These are phyloP conservation scores for Hericium coralloides DNA, from an alignment of 768 basidiomycete genomes.

Conservation along the genomic window DNA sequence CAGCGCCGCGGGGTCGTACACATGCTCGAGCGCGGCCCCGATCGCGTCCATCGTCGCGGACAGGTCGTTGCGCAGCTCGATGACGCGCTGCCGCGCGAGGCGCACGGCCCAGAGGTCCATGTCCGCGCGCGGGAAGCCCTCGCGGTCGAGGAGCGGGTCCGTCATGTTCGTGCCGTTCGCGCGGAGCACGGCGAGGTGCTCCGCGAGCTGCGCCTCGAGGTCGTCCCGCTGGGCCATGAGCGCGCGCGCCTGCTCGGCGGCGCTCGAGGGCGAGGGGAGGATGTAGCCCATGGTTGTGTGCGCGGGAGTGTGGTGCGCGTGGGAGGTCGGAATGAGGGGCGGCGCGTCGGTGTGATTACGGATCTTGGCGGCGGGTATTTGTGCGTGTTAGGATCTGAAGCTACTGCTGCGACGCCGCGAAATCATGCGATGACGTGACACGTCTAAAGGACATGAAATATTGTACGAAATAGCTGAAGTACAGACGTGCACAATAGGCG, in stretches of 20 bases:
- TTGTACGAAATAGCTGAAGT: too few species aligned
- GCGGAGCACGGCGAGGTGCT: slow-evolving; percentile 52
- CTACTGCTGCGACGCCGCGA: not conserved
- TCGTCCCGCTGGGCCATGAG: slow-evolving; percentile 62
- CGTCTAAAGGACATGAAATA: too few species aligned
- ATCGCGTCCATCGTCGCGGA: slow-evolving; percentile 56
- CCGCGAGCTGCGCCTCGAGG: slow-evolving; percentile 64
- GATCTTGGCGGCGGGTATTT: not conserved
- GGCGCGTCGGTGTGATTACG: not conserved
- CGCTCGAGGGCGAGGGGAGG: slow-evolving; percentile 15
- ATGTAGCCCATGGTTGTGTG: slow-evolving; percentile 10
- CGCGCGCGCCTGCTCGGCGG: slow-evolving; percentile 48
- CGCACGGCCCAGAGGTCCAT: slow-evolving; percentile 79
- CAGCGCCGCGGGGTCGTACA: slow-evolving; percentile 44
- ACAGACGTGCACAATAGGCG: too few species aligned
- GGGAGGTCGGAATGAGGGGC: not conserved
- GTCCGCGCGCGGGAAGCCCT: slow-evolving; percentile 86
- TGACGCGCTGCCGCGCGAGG: slow-evolving; percentile 65
- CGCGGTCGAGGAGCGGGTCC: slow-evolving; percentile 71
- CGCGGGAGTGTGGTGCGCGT: not conserved
- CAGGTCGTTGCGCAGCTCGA: slow-evolving; percentile 76
- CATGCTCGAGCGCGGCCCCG: slow-evolving; percentile 54
- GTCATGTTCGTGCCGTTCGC: slow-evolving; percentile 56
- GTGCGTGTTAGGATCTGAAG: not conserved
- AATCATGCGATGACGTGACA: too few species aligned